A percentile compares a stretch with the other conserved stretches of the same genome.
phyloP scores from a whole-genome alignment of 2,329 filamentous ascomycete species.

The Tolypocladium tropicale region DNA sequence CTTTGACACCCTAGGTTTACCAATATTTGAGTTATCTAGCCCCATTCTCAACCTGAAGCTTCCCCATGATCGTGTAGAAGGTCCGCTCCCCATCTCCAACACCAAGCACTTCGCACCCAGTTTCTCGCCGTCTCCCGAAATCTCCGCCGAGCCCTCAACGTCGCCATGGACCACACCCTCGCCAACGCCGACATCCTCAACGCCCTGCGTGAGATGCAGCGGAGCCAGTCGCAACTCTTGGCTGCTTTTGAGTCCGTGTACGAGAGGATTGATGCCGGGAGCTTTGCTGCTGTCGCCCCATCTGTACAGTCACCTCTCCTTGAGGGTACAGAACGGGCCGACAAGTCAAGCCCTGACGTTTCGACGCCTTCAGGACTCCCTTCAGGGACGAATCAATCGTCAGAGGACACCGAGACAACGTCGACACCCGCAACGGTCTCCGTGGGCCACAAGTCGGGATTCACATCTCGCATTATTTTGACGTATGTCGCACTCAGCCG shows the following conservation, averaged over 20 bases:
- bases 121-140: neutral
- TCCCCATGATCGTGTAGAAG: neutral
- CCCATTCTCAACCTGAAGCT: neutral
- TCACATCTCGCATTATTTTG: slow-evolving; percentile 45
- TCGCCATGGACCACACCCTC: slow-evolving; percentile 13
- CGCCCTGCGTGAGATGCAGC: slow-evolving; percentile 29
- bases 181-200: slow-evolving; percentile 14
- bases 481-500: slow-evolving; percentile 29
- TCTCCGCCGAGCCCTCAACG: neutral
- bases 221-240: slow-evolving; percentile 29
- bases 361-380: neutral
- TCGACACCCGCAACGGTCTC: slow-evolving; percentile 10
- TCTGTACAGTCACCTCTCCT: slow-evolving; percentile 1
- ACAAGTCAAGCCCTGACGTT: neutral
- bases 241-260: slow-evolving; percentile 29
- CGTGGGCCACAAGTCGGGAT: slow-evolving; percentile 29
- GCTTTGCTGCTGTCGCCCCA: slow-evolving; percentile 2
- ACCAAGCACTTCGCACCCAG: neutral
- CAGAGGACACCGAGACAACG: neutral
- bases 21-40: neutral
- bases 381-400: neutral
- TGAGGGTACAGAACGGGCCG: neutral
- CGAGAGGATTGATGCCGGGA: slow-evolving; percentile 14
- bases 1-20: neutral
- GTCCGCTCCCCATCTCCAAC: neutral